Evolutionary conservation across 257 asterid species (phyloP).

Genomic region (Nicotiana benthamiana): DNA sequence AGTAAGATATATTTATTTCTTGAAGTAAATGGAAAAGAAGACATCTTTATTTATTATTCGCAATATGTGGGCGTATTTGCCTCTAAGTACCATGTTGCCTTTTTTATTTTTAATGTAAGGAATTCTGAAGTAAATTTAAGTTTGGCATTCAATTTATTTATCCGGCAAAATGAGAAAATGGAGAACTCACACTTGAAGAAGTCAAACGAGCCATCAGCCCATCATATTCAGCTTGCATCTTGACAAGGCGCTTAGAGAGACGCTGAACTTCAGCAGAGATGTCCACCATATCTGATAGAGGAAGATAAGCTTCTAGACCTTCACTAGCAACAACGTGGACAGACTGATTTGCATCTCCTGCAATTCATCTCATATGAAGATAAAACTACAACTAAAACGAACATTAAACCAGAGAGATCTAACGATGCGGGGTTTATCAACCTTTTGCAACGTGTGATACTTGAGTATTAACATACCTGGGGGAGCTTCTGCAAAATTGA

Average conservation of each 20-base stretch:
- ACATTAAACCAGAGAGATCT: neutral
- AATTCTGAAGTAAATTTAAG: neutral
- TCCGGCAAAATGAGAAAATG: neutral
- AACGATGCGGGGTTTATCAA: neutral
- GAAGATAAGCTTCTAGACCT: constrained; percentile 95
- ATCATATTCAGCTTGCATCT: constrained; percentile 81
- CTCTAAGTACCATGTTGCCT: neutral
- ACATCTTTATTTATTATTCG: neutral
- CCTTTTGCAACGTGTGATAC: neutral
- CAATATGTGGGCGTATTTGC: neutral
- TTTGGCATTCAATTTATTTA: neutral
- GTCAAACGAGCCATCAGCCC: constrained; percentile 64
- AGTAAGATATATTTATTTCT: no score
- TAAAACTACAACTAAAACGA: neutral
- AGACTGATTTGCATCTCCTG: constrained; percentile 79
- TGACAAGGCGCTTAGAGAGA: constrained; percentile 65
- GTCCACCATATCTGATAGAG: constrained; percentile 94
- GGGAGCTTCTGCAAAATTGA: constrained; percentile 46
- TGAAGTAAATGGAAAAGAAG: neutral
- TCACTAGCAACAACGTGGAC: constrained; percentile 90
- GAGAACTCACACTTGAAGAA: constrained; percentile 65
- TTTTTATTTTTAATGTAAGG: neutral
- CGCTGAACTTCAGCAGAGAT: constrained; percentile 84
- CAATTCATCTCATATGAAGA: constrained; percentile 20
- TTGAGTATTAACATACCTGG: constrained; percentile 48